phyloP scores from a whole-genome alignment of 352 stramenopile genomes.

The Pythium periplocum region DNA sequence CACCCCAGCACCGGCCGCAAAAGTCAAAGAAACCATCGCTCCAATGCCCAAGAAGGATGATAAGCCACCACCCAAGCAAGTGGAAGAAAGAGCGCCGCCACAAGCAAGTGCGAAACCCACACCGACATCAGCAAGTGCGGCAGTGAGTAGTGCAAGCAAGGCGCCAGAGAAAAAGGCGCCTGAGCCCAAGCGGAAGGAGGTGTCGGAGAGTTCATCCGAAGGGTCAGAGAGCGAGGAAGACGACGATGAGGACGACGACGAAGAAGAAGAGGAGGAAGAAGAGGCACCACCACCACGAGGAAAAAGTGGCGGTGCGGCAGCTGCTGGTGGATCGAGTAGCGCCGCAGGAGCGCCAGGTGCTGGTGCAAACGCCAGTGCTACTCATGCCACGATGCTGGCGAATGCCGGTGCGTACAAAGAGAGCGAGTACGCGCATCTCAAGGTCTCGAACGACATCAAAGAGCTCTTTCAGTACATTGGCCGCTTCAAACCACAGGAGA shows the following conservation, averaged over 20 bases:
- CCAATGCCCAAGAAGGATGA: constrained; percentile 19
- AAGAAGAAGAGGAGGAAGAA: constrained; percentile 39
- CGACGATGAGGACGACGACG: constrained; percentile 50
- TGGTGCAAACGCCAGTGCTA: constrained; percentile 16
- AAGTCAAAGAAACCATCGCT: background rate
- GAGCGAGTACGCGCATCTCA: constrained; percentile 82
- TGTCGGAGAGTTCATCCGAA: constrained; percentile 66
- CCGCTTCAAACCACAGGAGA: constrained; percentile 93
- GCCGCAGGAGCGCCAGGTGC: constrained; percentile 3
- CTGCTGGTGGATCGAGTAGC: background rate
- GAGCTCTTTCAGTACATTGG: constrained; percentile 94
- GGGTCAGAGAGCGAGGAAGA: constrained; percentile 64
- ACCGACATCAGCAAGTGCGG: constrained; percentile 7
- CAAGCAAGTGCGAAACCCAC: constrained; percentile 20
- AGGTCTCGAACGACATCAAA: constrained; percentile 86
- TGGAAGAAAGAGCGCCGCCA: constrained; percentile 11
- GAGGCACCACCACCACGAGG: constrained; percentile 4
- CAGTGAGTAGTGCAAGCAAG: constrained; percentile 11
- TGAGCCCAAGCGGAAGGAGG: constrained; percentile 43
- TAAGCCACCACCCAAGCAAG: constrained; percentile 16
- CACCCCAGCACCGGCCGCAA: constrained; percentile 1
- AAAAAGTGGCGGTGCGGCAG: constrained; percentile 8
- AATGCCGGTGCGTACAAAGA: constrained; percentile 83
- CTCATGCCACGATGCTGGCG: constrained; percentile 56
- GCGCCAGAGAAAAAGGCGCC: constrained; percentile 33